These are phyloP conservation scores for Borovskyia barvae DNA, from an alignment of 208 protist species.

Conservation along the genomic window DNA sequence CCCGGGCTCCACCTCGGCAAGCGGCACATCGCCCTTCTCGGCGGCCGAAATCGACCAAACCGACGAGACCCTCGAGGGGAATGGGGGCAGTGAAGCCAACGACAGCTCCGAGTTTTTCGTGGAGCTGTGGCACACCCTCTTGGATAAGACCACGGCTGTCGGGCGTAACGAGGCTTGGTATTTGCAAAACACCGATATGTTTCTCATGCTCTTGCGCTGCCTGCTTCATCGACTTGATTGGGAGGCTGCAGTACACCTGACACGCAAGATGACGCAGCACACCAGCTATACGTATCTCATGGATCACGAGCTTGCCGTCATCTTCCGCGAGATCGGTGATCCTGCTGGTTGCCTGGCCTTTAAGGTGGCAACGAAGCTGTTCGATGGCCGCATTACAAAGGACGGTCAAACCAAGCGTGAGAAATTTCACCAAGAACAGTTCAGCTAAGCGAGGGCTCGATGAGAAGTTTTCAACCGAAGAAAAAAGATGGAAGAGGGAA, in stretches of 20 bases:
- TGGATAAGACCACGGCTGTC: constrained; percentile 48
- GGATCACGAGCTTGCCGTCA: constrained; percentile 77
- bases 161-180: constrained; percentile 76
- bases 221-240: constrained; percentile 85
- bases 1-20: background rate
- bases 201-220: constrained; percentile 69
- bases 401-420: constrained; percentile 69
- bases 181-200: constrained; percentile 83
- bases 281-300: constrained; percentile 81
- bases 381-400: constrained; percentile 82
- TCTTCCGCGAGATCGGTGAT: constrained; percentile 86
- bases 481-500: background rate
- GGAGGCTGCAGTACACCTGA: constrained; percentile 82
- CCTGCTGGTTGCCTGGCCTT: constrained; percentile 80
- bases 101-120: constrained; percentile 70
- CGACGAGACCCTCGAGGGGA: constrained; percentile 9
- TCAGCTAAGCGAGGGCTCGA: constrained; percentile 13
- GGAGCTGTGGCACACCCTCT: constrained; percentile 68
- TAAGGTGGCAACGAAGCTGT: constrained; percentile 86
- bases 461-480: no score
- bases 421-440: constrained; percentile 43
- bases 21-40: constrained; percentile 8
- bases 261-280: constrained; percentile 64
- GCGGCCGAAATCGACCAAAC: constrained; percentile 6
- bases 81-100: constrained; percentile 8